Base-by-base conservation (phyloP, 1,139 yeast species). In the Magnusiomyces fungicola region DNA sequence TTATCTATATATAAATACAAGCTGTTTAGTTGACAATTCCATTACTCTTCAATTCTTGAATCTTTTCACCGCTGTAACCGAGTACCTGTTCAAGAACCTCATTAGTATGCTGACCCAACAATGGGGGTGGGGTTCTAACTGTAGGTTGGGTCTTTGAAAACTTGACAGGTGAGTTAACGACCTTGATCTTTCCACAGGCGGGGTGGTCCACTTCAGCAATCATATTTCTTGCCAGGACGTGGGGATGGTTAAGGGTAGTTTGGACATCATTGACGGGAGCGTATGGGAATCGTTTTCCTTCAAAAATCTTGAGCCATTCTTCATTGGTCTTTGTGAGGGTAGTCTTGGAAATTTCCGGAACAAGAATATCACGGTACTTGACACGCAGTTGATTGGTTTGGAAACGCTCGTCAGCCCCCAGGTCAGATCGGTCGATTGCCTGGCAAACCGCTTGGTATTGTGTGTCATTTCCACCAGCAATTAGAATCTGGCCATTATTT, bases 401-500 rank as follows among this genome's bases (percentile, higher is more conserved):
- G 55, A 60, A 70, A 34, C 65, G 48, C 7, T 59, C 56, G 51
- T 69, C 71, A 3, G 51, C 53, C 41, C 62, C 65, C 72, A 72
- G 69, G 45, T 69, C 72, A 1, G 68, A 66, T 42, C 59, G 60
- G 25, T 59, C 67, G 2, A 70, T 55, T 4, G 67, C 65, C 34
- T 64, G 68, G 47, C 71, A 64, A 32, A 69, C 58, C 40, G 60
- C 57, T 21, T 64, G 51, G 57, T 64, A 70, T 46, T 68, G 60
- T 36, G 64, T 65, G 55, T 70, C 73, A 50, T 69, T 70, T 7
- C 73, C 73, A 12, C 72, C 72, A n/a, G 74, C 74, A 47, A 70
- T 64, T 69, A 70, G 66, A 34, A 70, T 65, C 33, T 60, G 56
- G 39, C 67, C 68, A 30, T 68, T 72, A 19, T 60, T 61, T 10